These are phyloP conservation scores for Wickerhamomyces pijperi DNA, from an alignment of 805 yeast genomes.

Conservation along the genomic window DNA sequence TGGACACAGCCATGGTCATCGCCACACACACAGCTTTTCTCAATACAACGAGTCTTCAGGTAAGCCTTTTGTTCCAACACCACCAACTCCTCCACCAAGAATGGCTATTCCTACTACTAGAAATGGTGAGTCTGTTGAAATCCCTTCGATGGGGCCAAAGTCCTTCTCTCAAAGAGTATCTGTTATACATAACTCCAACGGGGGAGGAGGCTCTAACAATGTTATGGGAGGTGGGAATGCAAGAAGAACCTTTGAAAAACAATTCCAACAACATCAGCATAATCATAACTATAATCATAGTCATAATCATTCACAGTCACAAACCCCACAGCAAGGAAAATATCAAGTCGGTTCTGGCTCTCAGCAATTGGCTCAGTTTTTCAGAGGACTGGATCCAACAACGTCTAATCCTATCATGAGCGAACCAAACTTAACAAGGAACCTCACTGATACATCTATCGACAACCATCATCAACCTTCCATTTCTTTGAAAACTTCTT, in stretches of 20 bases:
- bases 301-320: not conserved
- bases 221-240: not conserved
- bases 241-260: conserved; percentile 13
- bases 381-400: not conserved
- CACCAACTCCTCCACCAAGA: conserved; percentile 51
- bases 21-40: not conserved
- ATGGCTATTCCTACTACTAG: conserved; percentile 79
- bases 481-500: not conserved
- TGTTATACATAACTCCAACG: conserved; percentile 16
- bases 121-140: conserved; percentile 70
- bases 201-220: conserved; percentile 5
- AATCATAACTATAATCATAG: not conserved
- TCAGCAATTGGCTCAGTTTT: not conserved
- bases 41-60: not conserved
- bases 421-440: not conserved
- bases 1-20: not conserved
- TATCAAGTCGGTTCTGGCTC: not conserved
- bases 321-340: not conserved
- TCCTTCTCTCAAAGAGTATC: conserved; percentile 16
- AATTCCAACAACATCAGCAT: not conserved
- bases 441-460: not conserved
- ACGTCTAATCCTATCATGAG: not conserved
- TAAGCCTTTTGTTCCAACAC: conserved; percentile 14
- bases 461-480: not conserved
- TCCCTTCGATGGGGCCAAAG: conserved; percentile 27